Evolutionary conservation across 768 basidiomycete species (phyloP), one percentile per base, ranked within the genome.

Genomic region (Auricularia cornea): DNA sequence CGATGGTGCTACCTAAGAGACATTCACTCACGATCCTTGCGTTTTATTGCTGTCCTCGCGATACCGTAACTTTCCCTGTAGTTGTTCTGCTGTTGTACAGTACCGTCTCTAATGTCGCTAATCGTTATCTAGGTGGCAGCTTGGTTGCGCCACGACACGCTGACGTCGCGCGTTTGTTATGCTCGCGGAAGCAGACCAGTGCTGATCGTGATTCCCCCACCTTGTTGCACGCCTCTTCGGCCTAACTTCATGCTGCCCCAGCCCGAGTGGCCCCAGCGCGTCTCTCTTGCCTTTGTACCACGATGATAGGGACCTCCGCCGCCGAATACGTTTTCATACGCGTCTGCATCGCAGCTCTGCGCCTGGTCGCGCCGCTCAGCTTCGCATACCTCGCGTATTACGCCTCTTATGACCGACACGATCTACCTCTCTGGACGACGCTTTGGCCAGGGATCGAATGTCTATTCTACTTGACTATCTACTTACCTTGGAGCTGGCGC

Each of bases 321-420:
- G 73, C 75, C 2, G 85, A 86, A 73, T 84, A 83, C 69, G 64
- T 84, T 63, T 79, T 82, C 67, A 86, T 88, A 59, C 77, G 76
- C 59, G 56, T 69, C 10, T 74, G 73, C 44, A 85, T 88, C 59
- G 35, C 72, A 10, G 69, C 64, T 6, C 76, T 87, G 54, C 48
- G 61, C 40, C 28, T 30, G 6, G 54, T 57, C 28, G 29, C 54
- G 30, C 54, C 54, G 54, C 28, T 57, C 54, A 57, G 54, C 30
- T 57, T 57, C 54, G 28, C 28, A 26, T 57, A 28, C 20, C 18
- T 57, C 29, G 54, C 54, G 35, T 57, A 29, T 11, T 11, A 28
- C 18, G 54, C 2, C 26, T 26, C 10, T 26, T 10, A 16, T 31
- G 54, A 20, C 20, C 16, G 44, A 3, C 10, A 20, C 16, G 20